Evolutionary conservation across 1,139 yeast genomes (phyloP).

Genomic region (Wickerhamiella pararugosa): DNA sequence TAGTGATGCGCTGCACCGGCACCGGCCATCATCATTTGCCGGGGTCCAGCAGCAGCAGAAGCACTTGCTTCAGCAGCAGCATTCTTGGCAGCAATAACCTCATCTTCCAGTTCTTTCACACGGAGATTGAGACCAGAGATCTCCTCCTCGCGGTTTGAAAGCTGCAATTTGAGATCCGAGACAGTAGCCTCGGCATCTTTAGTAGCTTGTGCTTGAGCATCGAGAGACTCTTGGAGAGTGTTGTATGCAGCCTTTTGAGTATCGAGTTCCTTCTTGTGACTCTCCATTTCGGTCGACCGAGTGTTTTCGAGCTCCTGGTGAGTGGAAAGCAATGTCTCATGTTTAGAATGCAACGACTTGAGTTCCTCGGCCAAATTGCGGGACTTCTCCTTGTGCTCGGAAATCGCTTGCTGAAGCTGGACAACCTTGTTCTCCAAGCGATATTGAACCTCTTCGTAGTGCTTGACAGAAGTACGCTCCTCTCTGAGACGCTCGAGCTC

Average conservation of each 20-base stretch:
- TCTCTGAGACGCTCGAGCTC: constrained; percentile 49
- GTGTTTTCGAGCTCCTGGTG: constrained; percentile 26
- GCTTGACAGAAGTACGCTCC: constrained; percentile 85
- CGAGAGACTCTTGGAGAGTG: neutral
- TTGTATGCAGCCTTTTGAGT: constrained; percentile 16
- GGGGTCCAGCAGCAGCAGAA: constrained; percentile 6
- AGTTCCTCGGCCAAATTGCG: constrained; percentile 54
- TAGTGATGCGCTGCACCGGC: constrained; percentile 2
- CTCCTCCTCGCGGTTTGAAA: constrained; percentile 20
- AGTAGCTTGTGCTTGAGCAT: neutral
- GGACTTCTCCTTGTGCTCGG: constrained; percentile 59
- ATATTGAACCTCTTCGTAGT: constrained; percentile 69
- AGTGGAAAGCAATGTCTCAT: constrained; percentile 21
- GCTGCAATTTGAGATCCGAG: constrained; percentile 18
- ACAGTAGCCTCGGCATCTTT: constrained; percentile 44
- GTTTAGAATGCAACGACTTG: constrained; percentile 30
- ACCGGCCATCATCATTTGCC: constrained; percentile 7
- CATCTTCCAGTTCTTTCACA: constrained; percentile 13
- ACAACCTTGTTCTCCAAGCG: constrained; percentile 90
- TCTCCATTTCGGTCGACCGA: constrained; percentile 23
- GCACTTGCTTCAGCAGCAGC: constrained; percentile 6
- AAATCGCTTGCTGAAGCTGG: constrained; percentile 68
- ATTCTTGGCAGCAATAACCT: constrained; percentile 13
- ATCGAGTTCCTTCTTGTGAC: constrained; percentile 39
- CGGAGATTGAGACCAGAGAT: constrained; percentile 10